phyloP scores from a whole-genome alignment of 2,329 filamentous ascomycete species.

The Sporothrix phasma region DNA sequence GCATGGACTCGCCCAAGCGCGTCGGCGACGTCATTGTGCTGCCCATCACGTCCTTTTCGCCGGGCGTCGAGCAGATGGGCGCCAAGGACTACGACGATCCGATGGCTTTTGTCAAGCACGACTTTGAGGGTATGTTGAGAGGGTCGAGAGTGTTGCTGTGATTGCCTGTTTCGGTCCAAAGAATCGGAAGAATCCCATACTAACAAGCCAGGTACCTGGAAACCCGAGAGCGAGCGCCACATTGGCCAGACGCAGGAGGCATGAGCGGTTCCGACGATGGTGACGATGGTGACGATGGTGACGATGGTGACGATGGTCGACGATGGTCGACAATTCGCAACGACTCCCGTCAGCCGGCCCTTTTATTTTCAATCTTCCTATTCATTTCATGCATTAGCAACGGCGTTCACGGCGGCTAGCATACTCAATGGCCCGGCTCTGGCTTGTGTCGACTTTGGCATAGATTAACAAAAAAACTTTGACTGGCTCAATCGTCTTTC shows the following conservation, averaged over 20 bases:
- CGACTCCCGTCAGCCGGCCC: too few relatives aligned
- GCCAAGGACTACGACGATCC: slow-evolving; percentile 80
- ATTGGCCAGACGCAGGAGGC: slow-evolving; percentile 45
- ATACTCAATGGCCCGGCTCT: background rate
- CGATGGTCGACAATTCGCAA: too few relatives aligned
- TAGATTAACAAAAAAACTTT: background rate
- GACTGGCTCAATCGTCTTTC: background rate
- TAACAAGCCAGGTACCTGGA: slow-evolving; percentile 55
- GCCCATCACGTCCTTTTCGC: slow-evolving; percentile 95
- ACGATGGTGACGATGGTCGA: too few relatives aligned
- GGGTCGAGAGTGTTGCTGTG: background rate
- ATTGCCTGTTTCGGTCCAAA: background rate
- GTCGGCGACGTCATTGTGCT: slow-evolving; percentile 89
- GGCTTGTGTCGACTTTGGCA: background rate
- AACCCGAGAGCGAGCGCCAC: slow-evolving; percentile 60
- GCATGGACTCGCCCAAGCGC: slow-evolving; percentile 72
- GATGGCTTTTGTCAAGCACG: slow-evolving; percentile 95
- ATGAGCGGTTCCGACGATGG: too few relatives aligned
- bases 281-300: too few relatives aligned
- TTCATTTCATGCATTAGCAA: background rate
- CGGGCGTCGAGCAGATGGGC: slow-evolving; percentile 87
- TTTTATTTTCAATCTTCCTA: background rate
- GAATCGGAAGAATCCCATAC: background rate
- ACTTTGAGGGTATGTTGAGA: slow-evolving; percentile 74
- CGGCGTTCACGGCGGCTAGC: slow-evolving; percentile 4